Evolutionary conservation across 73 alveolate genomes (phyloP).

Genomic region (Stentor roeselii): DNA sequence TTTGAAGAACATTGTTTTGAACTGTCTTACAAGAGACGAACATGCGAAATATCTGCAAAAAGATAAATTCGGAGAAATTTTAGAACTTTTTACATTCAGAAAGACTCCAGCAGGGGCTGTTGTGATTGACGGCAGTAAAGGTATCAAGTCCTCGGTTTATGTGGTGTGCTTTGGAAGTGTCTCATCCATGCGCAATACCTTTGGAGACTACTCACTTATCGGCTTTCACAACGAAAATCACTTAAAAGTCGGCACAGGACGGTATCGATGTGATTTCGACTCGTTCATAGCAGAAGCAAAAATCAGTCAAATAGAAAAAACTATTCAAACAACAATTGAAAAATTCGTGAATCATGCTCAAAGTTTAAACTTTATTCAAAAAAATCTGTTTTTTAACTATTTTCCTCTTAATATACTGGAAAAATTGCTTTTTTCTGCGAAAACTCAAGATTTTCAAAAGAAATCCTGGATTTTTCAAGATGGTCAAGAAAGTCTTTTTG

Average conservation of each 20-base stretch:
- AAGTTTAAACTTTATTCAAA: too few relatives aligned
- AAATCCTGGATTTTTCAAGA: not conserved
- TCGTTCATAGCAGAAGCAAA: not conserved
- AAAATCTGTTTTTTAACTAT: not conserved
- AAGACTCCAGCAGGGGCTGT: not conserved
- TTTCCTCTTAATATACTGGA: not conserved
- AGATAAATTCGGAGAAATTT: not conserved
- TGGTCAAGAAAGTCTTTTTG: not conserved
- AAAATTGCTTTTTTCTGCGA: not conserved
- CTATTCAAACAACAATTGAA: not conserved
- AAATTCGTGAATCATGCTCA: not conserved
- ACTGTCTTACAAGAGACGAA: not conserved
- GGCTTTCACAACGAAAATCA: not conserved
- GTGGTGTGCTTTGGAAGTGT: not conserved
- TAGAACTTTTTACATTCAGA: not conserved
- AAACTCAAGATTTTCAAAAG: too few relatives aligned
- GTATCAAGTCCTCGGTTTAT: too few relatives aligned
- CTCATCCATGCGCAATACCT: not conserved
- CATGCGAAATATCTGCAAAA: too few relatives aligned
- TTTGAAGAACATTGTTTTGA: not conserved
- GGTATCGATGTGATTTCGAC: not conserved
- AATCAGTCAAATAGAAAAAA: not conserved
- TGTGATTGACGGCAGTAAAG: not conserved
- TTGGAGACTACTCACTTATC: not conserved
- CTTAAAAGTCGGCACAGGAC: not conserved